Conservation (phyloP, 306 rosid species). For the Cucurbita pepo region DNA sequence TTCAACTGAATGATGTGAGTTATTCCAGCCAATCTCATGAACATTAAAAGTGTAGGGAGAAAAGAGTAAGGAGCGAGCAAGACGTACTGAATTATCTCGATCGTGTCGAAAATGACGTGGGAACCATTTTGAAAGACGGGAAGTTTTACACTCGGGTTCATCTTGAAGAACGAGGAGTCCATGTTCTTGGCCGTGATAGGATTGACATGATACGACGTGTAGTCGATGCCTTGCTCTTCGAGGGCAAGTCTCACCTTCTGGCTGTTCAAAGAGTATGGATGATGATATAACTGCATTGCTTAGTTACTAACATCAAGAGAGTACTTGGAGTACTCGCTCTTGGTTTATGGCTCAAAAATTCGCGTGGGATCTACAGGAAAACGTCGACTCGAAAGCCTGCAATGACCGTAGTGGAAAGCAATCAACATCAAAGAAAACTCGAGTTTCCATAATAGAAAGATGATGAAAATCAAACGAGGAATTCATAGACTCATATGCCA, state of each 20-base stretch:
- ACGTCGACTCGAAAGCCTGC: background rate
- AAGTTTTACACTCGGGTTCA: slow-evolving; percentile 56
- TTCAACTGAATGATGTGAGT: background rate
- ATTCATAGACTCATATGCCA: background rate
- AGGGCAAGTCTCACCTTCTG: slow-evolving; percentile 84
- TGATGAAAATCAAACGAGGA: background rate
- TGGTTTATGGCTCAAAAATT: background rate
- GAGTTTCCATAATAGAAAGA: background rate
- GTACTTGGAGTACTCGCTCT: background rate
- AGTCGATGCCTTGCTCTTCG: slow-evolving; percentile 81
- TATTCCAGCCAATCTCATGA: background rate
- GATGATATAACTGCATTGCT: slow-evolving; percentile 90
- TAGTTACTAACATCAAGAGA: background rate
- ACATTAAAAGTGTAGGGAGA: background rate
- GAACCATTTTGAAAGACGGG: slow-evolving; percentile 84
- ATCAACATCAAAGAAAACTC: background rate
- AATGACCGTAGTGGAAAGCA: background rate
- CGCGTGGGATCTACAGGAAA: background rate
- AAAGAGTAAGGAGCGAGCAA: slow-evolving; percentile 2
- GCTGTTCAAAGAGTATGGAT: slow-evolving; percentile 76
- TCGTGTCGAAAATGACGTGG: slow-evolving; percentile 54
- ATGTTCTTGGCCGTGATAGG: slow-evolving; percentile 82
- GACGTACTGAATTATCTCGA: slow-evolving; percentile 77
- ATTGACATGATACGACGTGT: slow-evolving; percentile 83
- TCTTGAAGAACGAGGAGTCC: slow-evolving; percentile 62